Evolutionary conservation across 345 rosid species (phyloP).

Genomic region (Sonneratia alba): DNA sequence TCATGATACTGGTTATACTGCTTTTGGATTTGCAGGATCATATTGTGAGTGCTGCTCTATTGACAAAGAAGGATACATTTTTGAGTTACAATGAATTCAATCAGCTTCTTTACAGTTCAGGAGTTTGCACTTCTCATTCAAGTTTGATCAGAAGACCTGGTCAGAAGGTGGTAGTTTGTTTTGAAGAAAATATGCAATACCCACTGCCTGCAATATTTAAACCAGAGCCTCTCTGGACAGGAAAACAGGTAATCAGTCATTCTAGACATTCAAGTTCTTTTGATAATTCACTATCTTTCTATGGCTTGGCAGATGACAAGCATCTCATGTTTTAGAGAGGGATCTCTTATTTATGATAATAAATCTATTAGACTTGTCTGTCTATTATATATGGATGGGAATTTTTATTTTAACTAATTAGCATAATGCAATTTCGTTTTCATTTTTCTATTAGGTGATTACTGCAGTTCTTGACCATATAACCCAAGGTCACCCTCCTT

Average conservation of each 20-base stretch:
- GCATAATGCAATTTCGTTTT: not conserved
- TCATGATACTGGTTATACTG: slow-evolving; percentile 2
- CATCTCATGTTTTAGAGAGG: not conserved
- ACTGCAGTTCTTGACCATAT: slow-evolving; percentile 56
- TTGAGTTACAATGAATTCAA: slow-evolving; percentile 51
- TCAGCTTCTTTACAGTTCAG: slow-evolving; percentile 84
- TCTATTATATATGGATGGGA: not conserved
- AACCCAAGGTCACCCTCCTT: slow-evolving; percentile 66
- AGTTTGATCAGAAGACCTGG: slow-evolving; percentile 43
- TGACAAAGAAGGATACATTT: slow-evolving; percentile 86
- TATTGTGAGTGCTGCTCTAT: slow-evolving; percentile 75
- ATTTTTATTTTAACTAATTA: not conserved
- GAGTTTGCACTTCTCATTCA: slow-evolving; percentile 39
- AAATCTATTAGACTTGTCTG: not conserved
- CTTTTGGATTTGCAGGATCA: slow-evolving; percentile 61
- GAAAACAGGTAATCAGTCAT: slow-evolving; percentile 64
- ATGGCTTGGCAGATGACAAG: not conserved
- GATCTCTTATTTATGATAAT: not conserved
- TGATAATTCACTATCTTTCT: not conserved
- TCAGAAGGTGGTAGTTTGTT: slow-evolving; percentile 45
- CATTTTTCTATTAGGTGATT: slow-evolving; percentile 41
- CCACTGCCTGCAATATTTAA: slow-evolving; percentile 66
- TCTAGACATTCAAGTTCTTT: not conserved
- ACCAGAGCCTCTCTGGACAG: slow-evolving; percentile 91
- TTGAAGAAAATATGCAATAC: slow-evolving; percentile 37